Evolutionary conservation across 441 rosid genomes (phyloP).

Genomic region (Bocquillonia castaneifolia): DNA sequence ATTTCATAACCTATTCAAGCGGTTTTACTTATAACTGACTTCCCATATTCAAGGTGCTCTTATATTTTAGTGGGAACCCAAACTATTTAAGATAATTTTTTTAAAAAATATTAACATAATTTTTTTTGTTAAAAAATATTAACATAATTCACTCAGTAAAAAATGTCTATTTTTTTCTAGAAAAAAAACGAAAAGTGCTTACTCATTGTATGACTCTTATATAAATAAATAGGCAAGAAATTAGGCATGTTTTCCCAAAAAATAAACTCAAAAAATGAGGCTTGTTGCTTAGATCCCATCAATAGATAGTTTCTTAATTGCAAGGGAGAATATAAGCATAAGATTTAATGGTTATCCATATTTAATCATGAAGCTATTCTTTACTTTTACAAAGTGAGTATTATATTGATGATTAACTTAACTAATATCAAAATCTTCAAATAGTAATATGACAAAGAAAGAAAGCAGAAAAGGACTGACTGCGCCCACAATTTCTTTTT

Average conservation of each 20-base stretch:
- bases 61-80: background rate
- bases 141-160: too few relatives aligned
- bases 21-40: background rate
- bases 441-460: conserved; percentile 9
- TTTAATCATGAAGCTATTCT: conserved; percentile 8
- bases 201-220: too few relatives aligned
- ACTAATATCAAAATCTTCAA: conserved; percentile 16
- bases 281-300: conserved; percentile 27
- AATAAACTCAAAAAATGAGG: background rate
- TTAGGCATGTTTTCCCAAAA: background rate
- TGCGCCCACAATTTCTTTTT: conserved; percentile 22
- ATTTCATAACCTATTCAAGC: background rate
- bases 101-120: too few relatives aligned
- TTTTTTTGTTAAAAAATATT: too few relatives aligned
- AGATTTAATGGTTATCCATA: background rate
- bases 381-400: conserved; percentile 8
- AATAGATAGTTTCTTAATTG: conserved; percentile 5
- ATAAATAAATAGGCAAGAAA: too few relatives aligned
- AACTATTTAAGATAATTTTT: background rate
- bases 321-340: conserved; percentile 10
- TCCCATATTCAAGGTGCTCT: background rate
- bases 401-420: background rate
- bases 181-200: too few relatives aligned
- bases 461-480: conserved; percentile 17
- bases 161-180: too few relatives aligned